phyloP scores from a whole-genome alignment of 345 rosid genomes.

The Salix purpurea region DNA sequence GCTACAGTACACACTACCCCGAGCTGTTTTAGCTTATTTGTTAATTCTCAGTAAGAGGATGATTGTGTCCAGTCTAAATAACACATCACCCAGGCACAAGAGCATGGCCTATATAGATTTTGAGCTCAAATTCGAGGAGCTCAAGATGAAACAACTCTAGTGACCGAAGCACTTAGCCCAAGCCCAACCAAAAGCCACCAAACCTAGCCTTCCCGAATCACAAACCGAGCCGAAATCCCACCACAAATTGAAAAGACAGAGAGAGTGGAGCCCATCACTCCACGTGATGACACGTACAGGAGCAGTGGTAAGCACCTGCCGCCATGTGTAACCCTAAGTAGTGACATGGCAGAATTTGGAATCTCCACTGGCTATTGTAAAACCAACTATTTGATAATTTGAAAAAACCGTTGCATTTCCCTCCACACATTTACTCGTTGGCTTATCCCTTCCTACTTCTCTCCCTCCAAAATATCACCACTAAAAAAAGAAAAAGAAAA shows the following conservation, averaged over 20 bases:
- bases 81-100: not conserved
- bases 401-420: slow-evolving; percentile 40
- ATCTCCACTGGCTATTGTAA: not conserved
- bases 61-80: no score
- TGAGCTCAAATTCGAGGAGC: not conserved
- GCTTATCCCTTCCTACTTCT: slow-evolving; percentile 40
- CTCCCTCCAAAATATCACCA: slow-evolving; percentile 1
- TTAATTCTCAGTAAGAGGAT: no score
- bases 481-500: not conserved
- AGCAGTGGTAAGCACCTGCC: not conserved
- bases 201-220: not conserved
- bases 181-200: not conserved
- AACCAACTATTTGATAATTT: slow-evolving; percentile 2
- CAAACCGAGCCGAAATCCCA: not conserved
- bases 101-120: not conserved
- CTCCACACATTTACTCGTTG: slow-evolving; percentile 54
- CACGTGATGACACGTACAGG: slow-evolving; percentile 3
- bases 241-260: no score
- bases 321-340: not conserved
- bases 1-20: no score
- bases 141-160: not conserved
- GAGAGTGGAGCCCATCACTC: not conserved
- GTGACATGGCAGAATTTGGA: slow-evolving; percentile 43
- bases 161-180: not conserved
- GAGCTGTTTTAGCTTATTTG: no score